Conservation (phyloP, 176 grass and related monocot genomes). For the Bromus sterilis region DNA sequence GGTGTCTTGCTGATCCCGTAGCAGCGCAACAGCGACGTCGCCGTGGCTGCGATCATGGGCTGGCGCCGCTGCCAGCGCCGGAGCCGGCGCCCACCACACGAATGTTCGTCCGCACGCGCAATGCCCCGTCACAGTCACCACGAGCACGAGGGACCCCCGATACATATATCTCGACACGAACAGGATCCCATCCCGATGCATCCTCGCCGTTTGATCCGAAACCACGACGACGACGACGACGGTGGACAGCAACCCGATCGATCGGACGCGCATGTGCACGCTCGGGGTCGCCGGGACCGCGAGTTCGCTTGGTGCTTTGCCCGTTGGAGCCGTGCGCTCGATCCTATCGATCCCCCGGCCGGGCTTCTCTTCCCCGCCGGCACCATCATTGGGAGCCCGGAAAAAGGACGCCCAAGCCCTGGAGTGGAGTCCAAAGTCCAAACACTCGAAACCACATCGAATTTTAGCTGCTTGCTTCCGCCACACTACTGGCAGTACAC, state of each 20-base stretch:
- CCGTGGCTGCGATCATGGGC: background rate
- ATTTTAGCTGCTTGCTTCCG: constrained; percentile 3
- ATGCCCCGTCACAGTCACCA: background rate
- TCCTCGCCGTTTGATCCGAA: background rate
- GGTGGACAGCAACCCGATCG: background rate
- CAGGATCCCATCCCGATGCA: background rate
- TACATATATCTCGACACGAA: background rate
- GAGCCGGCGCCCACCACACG: constrained; percentile 24
- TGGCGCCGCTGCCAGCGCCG: too few relatives aligned
- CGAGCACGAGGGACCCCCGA: background rate
- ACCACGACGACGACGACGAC: background rate
- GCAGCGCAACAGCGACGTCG: constrained; percentile 1
- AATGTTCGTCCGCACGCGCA: constrained; percentile 44
- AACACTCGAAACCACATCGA: constrained; percentile 1
- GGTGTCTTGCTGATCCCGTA: background rate
- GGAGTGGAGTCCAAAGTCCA: constrained; percentile 1
- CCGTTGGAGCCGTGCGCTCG: background rate
- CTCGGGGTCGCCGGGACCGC: too few relatives aligned
- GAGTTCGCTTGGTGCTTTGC: background rate
- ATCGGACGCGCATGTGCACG: background rate
- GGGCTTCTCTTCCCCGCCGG: background rate
- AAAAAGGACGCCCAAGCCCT: constrained; percentile 16
- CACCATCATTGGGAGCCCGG: constrained; percentile 6
- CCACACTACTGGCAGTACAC: background rate
- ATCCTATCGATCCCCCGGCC: background rate